A percentile compares a stretch with the other conserved stretches of the same genome.
These are phyloP conservation scores for Cladophialophora exuberans DNA, from an alignment of 2,329 filamentous ascomycete species.

Conservation along the genomic window DNA sequence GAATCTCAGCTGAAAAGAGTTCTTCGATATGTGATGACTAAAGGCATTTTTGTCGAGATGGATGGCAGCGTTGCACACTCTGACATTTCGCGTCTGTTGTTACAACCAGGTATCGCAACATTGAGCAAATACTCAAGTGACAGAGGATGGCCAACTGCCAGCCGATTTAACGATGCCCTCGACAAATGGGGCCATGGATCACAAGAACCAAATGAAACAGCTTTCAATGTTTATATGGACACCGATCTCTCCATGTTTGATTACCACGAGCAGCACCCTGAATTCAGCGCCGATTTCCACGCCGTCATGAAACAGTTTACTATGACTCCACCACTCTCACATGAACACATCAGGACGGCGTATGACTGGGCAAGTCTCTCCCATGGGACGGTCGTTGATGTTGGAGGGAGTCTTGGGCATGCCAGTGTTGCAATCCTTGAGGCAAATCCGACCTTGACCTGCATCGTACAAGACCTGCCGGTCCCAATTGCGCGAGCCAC, in stretches of 20 bases:
- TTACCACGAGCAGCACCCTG: conserved; percentile 34
- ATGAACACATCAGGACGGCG: conserved; percentile 12
- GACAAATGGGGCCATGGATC: conserved; percentile 30
- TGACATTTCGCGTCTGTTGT: conserved; percentile 3
- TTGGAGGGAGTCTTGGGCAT: conserved; percentile 23
- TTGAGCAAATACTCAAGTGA: conserved; percentile 14
- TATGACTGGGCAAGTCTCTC: conserved; percentile 9
- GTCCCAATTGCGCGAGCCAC: conserved; percentile 1
- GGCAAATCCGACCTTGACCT: conserved; percentile 28
- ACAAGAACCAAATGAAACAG: conserved; percentile 31
- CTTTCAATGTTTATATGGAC: conserved; percentile 36
- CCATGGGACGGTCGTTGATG: conserved; percentile 13
- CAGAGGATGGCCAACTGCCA: conserved; percentile 21
- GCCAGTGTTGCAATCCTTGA: conserved; percentile 36
- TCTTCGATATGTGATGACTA: conserved; percentile 19
- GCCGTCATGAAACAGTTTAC: conserved; percentile 16
- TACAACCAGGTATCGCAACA: conserved; percentile 9
- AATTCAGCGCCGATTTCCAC: conserved; percentile 12
- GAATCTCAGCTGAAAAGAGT: conserved; percentile 13
- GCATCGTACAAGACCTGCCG: conserved; percentile 32
- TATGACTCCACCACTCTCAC: conserved; percentile 10
- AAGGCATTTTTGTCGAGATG: conserved; percentile 14
- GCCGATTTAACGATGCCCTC: conserved; percentile 34
- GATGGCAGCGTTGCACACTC: conserved; percentile 15
- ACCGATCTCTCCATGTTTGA: conserved; percentile 39